Conservation (phyloP, 495 filamentous ascomycete genomes). For the Aspergillus campestris region DNA sequence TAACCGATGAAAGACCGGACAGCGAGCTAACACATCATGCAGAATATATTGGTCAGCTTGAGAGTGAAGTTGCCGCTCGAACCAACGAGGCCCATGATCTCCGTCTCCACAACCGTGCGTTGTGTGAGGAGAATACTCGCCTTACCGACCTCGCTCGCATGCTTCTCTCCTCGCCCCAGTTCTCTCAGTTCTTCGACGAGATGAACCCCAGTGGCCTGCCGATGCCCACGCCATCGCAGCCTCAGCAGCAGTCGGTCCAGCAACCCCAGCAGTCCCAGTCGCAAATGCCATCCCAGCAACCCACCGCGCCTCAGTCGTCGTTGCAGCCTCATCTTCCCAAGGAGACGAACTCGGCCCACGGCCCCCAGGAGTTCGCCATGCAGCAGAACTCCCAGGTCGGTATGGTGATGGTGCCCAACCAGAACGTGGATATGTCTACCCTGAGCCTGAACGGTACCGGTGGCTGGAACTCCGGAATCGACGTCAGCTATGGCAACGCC, state of each 20-base stretch:
- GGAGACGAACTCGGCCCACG: slow-evolving; percentile 53
- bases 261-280: slow-evolving; percentile 27
- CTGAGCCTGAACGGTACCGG: slow-evolving; percentile 42
- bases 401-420: slow-evolving; percentile 70
- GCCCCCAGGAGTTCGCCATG: slow-evolving; percentile 42
- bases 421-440: slow-evolving; percentile 56
- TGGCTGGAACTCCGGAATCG: slow-evolving; percentile 46
- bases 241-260: slow-evolving; percentile 21
- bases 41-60: slow-evolving; percentile 96
- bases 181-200: slow-evolving; percentile 71
- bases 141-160: slow-evolving; percentile 69
- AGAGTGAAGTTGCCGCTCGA: slow-evolving; percentile 68
- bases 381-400: slow-evolving; percentile 55
- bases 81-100: slow-evolving; percentile 65
- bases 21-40: slow-evolving; percentile 37
- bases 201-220: slow-evolving; percentile 48
- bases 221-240: slow-evolving; percentile 19
- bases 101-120: slow-evolving; percentile 58
- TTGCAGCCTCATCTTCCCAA: slow-evolving; percentile 39
- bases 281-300: slow-evolving; percentile 26
- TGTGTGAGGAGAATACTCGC: slow-evolving; percentile 73
- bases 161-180: slow-evolving; percentile 78
- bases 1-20: not conserved
- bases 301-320: slow-evolving; percentile 17
- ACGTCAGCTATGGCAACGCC: slow-evolving; percentile 56